Evolutionary conservation across 805 yeast genomes (phyloP).

Genomic region (Starmera dryadoides): DNA sequence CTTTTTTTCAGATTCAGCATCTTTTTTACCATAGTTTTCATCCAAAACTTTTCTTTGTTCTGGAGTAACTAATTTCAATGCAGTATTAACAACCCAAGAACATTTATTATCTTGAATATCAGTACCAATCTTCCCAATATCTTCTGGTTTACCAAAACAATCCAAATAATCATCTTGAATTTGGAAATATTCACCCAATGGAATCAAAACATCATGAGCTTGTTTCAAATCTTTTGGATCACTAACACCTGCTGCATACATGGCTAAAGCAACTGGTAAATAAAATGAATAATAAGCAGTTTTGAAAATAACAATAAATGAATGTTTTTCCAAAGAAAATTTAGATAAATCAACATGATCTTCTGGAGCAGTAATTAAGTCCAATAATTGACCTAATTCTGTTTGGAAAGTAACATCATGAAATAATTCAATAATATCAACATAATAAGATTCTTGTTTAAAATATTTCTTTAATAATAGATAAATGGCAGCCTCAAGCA

Average conservation of each 20-base stretch:
- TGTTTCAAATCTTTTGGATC: slow-evolving; percentile 74
- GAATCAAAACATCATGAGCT: slow-evolving; percentile 80
- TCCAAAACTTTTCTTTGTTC: slow-evolving; percentile 82
- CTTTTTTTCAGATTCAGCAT: slow-evolving; percentile 54
- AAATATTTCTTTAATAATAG: slow-evolving; percentile 83
- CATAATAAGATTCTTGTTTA: slow-evolving; percentile 73
- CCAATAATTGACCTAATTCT: slow-evolving; percentile 93
- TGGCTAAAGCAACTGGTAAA: slow-evolving; percentile 94
- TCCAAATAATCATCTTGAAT: slow-evolving; percentile 97
- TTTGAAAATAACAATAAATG: slow-evolving; percentile 92
- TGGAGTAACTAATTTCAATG: slow-evolving; percentile 67
- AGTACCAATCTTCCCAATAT: slow-evolving; percentile 97
- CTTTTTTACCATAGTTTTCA: slow-evolving; percentile 84
- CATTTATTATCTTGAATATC: slow-evolving; percentile 98
- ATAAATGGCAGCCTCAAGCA: slow-evolving; percentile 94
- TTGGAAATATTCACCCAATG: slow-evolving; percentile 97
- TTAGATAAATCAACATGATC: slow-evolving; percentile 83
- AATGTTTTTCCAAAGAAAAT: slow-evolving; percentile 83
- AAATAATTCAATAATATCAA: slow-evolving; percentile 85
- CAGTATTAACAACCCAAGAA: slow-evolving; percentile 95
- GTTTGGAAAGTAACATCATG: slow-evolving; percentile 98
- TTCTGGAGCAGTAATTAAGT: slow-evolving; percentile 95
- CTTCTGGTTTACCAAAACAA: slow-evolving; percentile 95
- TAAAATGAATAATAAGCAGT: slow-evolving; percentile 97
- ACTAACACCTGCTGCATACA: slow-evolving; percentile 81